phyloP scores from a whole-genome alignment of 768 basidiomycete species.

The Amanita fuliginea region DNA sequence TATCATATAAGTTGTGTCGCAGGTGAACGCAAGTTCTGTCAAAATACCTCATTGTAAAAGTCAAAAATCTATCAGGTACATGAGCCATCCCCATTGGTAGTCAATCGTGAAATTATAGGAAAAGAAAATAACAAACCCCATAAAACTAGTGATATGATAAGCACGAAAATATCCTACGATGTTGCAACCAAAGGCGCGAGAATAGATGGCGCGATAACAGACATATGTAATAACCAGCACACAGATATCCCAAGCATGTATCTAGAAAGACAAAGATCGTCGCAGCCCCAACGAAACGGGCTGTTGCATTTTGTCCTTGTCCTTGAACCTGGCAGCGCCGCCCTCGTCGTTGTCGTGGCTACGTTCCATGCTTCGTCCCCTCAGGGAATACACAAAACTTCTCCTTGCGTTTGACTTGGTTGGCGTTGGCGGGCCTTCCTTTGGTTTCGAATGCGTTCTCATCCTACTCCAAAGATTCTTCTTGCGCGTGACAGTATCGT shows the following conservation, averaged over 20 bases:
- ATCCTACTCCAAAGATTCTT: conserved; percentile 1
- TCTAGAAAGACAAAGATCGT: conserved; percentile 2
- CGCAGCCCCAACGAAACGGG: neutral
- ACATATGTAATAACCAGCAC: neutral
- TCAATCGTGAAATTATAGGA: neutral
- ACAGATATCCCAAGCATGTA: neutral
- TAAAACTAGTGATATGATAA: neutral
- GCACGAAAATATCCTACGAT: neutral
- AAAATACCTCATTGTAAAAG: too few relatives aligned
- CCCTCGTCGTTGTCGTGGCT: neutral
- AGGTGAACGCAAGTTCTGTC: neutral
- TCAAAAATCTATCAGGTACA: neutral
- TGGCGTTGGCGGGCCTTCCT: neutral
- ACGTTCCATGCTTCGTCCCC: neutral
- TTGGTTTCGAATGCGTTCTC: neutral
- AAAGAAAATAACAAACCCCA: neutral
- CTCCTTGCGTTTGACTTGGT: neutral
- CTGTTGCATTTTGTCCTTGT: neutral
- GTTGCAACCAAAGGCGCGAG: neutral
- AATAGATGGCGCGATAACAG: neutral
- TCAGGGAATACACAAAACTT: neutral
- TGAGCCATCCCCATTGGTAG: neutral
- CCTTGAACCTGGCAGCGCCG: neutral
- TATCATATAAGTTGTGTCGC: conserved; percentile 6
- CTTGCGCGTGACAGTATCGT: neutral